Conservation (phyloP, 2,329 filamentous ascomycete species). For the Pleomassaria siparia region DNA sequence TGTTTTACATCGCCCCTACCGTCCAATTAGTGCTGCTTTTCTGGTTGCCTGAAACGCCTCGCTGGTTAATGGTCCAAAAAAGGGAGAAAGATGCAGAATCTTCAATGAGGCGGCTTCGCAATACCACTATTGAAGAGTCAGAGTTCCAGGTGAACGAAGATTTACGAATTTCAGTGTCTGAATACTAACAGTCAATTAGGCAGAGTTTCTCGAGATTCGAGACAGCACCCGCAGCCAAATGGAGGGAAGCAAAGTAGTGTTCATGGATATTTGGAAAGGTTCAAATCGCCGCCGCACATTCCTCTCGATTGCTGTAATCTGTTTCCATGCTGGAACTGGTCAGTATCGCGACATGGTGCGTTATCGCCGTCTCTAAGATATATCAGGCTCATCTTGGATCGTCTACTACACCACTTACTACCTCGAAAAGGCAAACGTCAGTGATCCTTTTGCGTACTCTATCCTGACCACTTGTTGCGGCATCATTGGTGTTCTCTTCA, state of each 20-base stretch:
- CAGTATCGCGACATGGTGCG: not conserved
- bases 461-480: slow-evolving; percentile 55
- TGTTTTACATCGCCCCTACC: slow-evolving; percentile 53
- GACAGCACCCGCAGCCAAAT: slow-evolving; percentile 9
- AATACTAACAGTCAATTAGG: slow-evolving; percentile 1
- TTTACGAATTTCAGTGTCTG: not conserved
- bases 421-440: slow-evolving; percentile 55
- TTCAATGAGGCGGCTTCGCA: slow-evolving; percentile 7
- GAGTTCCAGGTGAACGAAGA: slow-evolving; percentile 9
- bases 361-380: slow-evolving; percentile 19
- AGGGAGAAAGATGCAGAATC: slow-evolving; percentile 33
- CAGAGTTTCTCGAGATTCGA: slow-evolving; percentile 14
- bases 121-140: slow-evolving; percentile 11
- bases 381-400: slow-evolving; percentile 8
- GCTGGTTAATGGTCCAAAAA: slow-evolving; percentile 44
- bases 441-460: slow-evolving; percentile 53
- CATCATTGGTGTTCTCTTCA: slow-evolving; percentile 52
- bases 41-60: slow-evolving; percentile 41
- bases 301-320: slow-evolving; percentile 16
- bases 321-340: slow-evolving; percentile 22
- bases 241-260: slow-evolving; percentile 13
- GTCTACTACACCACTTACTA: slow-evolving; percentile 50
- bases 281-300: slow-evolving; percentile 28
- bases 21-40: slow-evolving; percentile 29
- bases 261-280: slow-evolving; percentile 26